A percentile compares a stretch with the other conserved stretches of the same genome.
These are phyloP conservation scores for Auricularia heimuer DNA, from an alignment of 768 basidiomycete genomes.

Conservation along the genomic window DNA sequence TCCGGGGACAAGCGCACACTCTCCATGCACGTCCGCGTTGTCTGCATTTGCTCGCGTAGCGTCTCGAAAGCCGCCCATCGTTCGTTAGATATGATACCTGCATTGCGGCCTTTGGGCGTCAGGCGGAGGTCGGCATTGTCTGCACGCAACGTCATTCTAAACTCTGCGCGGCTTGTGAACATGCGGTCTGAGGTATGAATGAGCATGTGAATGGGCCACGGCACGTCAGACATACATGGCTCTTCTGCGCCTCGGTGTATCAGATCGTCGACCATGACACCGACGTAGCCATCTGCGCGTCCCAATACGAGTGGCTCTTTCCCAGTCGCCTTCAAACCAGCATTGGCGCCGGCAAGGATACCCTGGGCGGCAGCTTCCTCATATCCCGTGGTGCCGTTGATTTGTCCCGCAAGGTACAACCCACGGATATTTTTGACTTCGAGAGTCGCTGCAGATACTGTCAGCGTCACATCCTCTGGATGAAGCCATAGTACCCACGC, in stretches of 20 bases:
- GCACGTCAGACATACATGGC: constrained; percentile 50
- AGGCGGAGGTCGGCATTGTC: constrained; percentile 84
- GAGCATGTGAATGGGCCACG: not conserved
- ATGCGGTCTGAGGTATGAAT: constrained; percentile 55
- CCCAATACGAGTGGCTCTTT: constrained; percentile 53
- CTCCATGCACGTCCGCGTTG: constrained; percentile 27
- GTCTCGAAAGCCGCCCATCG: constrained; percentile 33
- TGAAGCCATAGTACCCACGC: constrained; percentile 33
- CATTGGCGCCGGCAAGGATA: constrained; percentile 79
- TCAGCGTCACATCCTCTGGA: not conserved
- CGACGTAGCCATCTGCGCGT: constrained; percentile 79
- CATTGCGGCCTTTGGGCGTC: constrained; percentile 52
- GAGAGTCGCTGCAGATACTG: constrained; percentile 45
- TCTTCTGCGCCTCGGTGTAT: constrained; percentile 84
- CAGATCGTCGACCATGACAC: constrained; percentile 89
- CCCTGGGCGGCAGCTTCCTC: constrained; percentile 93
- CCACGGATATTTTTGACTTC: constrained; percentile 84
- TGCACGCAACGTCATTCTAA: constrained; percentile 75
- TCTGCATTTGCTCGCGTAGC: constrained; percentile 25
- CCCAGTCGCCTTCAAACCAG: constrained; percentile 55
- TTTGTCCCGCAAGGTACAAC: constrained; percentile 82
- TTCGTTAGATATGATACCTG: constrained; percentile 32
- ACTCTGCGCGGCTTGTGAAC: constrained; percentile 89
- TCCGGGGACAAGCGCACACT: constrained; percentile 31
- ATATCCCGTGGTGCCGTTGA: constrained; percentile 90